Percentiles rank a stretch among this genome's conserved stretches.
These are phyloP conservation scores for Orbilia javanica DNA, from an alignment of 2,329 filamentous ascomycete genomes.

Conservation along the genomic window DNA sequence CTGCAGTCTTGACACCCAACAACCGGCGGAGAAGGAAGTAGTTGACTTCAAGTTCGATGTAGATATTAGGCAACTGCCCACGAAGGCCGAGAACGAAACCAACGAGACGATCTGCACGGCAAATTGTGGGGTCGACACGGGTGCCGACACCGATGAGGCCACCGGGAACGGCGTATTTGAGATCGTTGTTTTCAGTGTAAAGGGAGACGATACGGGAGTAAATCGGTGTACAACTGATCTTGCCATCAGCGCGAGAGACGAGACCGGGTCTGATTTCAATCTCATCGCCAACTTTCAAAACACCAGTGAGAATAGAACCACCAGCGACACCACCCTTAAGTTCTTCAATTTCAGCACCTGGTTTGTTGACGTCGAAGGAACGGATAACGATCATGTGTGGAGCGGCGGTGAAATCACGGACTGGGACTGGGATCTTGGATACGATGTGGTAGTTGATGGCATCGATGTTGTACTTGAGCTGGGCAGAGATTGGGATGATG, in stretches of 20 bases:
- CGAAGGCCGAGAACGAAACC: constrained; percentile 97
- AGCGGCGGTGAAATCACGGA: constrained; percentile 88
- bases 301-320: constrained; percentile 95
- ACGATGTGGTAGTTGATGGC: constrained; percentile 96
- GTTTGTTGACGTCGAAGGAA: constrained; percentile 99
- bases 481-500: constrained; percentile 95
- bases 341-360: constrained; percentile 97
- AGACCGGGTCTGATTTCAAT: constrained; percentile 99
- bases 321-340: constrained; percentile 98
- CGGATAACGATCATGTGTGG: constrained; percentile 99
- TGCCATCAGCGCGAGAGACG: constrained; percentile 91
- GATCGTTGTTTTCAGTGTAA: constrained; percentile 97
- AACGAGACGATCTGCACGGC: constrained; percentile 97
- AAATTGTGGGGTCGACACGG: constrained; percentile 95
- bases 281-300: constrained; percentile 96
- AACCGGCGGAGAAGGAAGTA: constrained; percentile 96
- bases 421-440: constrained; percentile 91
- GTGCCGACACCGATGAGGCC: constrained; percentile 98
- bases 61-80: constrained; percentile 93
- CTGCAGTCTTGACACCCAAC: constrained; percentile 95
- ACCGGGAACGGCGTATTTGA: constrained; percentile 97
- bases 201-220: constrained; percentile 94
- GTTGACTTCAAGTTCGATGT: constrained; percentile 98
- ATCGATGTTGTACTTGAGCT: constrained; percentile 99
- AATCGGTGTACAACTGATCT: constrained; percentile 96